phyloP scores from a whole-genome alignment of 148 eudicot genomes.

The Mesembryanthemum crystallinum region DNA sequence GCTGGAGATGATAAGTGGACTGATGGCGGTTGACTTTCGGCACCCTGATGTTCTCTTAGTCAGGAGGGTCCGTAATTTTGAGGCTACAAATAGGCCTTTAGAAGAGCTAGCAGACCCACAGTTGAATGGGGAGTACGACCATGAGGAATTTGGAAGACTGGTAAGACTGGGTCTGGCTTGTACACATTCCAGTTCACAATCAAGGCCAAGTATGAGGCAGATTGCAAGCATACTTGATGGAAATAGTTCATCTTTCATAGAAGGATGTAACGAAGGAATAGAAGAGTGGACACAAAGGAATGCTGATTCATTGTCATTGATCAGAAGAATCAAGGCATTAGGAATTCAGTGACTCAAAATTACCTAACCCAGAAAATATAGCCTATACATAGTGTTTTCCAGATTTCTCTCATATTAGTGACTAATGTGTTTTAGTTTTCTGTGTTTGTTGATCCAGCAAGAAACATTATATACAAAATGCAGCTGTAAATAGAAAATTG shows the following conservation, averaged over 20 bases:
- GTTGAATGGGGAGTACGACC: conserved; percentile 52
- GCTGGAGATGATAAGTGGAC: conserved; percentile 80
- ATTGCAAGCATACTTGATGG: conserved; percentile 79
- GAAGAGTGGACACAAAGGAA: conserved; percentile 77
- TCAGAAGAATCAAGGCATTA: conserved; percentile 79
- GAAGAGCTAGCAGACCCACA: conserved; percentile 61
- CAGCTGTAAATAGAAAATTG: conserved; percentile 11
- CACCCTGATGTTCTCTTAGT: conserved; percentile 65
- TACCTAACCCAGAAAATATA: neutral
- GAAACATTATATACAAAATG: neutral
- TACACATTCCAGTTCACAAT: conserved; percentile 59
- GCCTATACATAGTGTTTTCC: neutral
- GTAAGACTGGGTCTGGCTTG: conserved; percentile 78
- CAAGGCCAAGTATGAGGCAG: conserved; percentile 76
- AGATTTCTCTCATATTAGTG: neutral
- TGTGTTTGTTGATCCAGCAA: neutral
- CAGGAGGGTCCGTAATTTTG: conserved; percentile 52
- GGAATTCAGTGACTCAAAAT: conserved; percentile 60
- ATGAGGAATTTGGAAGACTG: conserved; percentile 50
- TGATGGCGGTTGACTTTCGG: conserved; percentile 79
- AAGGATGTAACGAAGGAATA: conserved; percentile 45
- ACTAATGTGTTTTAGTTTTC: neutral
- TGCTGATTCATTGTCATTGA: conserved; percentile 50
- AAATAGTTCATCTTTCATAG: conserved; percentile 45
- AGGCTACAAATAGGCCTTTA: conserved; percentile 40